These are phyloP conservation scores for Penicillium sp. DNA, from an alignment of 2,329 filamentous ascomycete species.

Conservation along the genomic window DNA sequence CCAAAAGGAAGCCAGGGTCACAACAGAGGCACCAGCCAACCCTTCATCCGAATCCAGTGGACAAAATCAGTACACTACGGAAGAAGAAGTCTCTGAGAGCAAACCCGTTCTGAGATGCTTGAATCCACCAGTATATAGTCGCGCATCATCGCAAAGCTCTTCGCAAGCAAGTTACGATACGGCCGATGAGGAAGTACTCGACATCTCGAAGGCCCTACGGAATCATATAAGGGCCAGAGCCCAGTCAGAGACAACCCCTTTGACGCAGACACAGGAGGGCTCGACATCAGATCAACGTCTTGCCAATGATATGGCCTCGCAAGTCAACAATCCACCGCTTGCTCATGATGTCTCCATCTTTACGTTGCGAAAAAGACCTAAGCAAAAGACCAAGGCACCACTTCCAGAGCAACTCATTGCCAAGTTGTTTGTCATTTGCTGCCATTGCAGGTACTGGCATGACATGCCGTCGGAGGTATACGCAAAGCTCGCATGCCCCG, in stretches of 20 bases:
- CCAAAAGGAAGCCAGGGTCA: background rate
- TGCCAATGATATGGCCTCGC: background rate
- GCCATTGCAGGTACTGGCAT: conserved; percentile 45
- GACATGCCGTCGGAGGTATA: conserved; percentile 43
- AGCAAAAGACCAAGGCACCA: conserved; percentile 12
- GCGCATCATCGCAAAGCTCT: conserved; percentile 19
- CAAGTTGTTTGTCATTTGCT: conserved; percentile 46
- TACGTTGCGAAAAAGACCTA: conserved; percentile 11
- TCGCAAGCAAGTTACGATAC: conserved; percentile 33
- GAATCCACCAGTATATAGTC: conserved; percentile 5
- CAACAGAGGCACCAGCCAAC: background rate
- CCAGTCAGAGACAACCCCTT: background rate
- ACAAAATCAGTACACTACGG: background rate
- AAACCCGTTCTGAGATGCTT: background rate
- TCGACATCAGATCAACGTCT: background rate
- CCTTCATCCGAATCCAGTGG: background rate
- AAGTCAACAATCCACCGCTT: conserved; percentile 1
- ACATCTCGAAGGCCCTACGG: conserved; percentile 6
- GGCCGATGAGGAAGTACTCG: conserved; percentile 29
- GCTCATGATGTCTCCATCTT: conserved; percentile 2
- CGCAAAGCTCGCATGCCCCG: conserved; percentile 34
- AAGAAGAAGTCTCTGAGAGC: background rate
- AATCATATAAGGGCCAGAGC: background rate
- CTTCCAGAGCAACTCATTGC: conserved; percentile 26
- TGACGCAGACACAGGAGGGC: background rate